Evolutionary conservation across 164 flowering plant species (phyloP), one percentile per base, ranked within the genome.

Genomic region (Vitis riparia): DNA sequence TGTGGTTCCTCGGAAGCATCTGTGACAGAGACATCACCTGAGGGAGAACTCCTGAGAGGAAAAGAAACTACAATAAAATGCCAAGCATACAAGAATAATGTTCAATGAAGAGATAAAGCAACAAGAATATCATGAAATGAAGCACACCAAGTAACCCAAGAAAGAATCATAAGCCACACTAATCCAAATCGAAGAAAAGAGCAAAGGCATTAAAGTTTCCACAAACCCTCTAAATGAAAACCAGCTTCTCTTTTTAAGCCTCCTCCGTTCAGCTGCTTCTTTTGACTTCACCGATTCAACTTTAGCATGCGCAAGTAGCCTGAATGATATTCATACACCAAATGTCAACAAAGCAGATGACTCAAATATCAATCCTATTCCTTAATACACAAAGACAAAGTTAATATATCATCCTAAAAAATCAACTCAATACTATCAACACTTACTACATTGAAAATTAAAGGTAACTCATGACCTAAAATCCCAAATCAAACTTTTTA

Each of bases 231-330:
- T 71, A 75, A 93, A 86, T 63, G 98, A 89, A 80, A 92, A 91
- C 99, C 99, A 96, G 80, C 97, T 84, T 75, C 66, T 85, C 73
- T 84, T 91, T 48, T 66, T 70, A 27, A 73, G 77, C 84, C 78
- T 81, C 71, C 80, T 84, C 71, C 75, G 86, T 70, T 86, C 89
- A 72, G 97, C 94, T 30, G 92, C 98, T 80, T 91, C 97, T 79
- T 89, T 93, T 8, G 93, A 84, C 74, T 87, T 94, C 29, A 83
- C 91, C 55, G 97, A 84, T 76, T 96, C 98, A 75, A 89, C 91
- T 81, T 91, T 96, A 29, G 98, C 99, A 89, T 93, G 99, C 17
- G 97, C 99, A 75, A 96, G 93, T 74, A 96, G 89, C 88, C 99
- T 96, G 82, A 62, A 75, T 2, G 71, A 63, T 13, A 59, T 32